Evolutionary conservation across 2,329 filamentous ascomycete species (phyloP).

Genomic region (Hypomyces perniciosus): DNA sequence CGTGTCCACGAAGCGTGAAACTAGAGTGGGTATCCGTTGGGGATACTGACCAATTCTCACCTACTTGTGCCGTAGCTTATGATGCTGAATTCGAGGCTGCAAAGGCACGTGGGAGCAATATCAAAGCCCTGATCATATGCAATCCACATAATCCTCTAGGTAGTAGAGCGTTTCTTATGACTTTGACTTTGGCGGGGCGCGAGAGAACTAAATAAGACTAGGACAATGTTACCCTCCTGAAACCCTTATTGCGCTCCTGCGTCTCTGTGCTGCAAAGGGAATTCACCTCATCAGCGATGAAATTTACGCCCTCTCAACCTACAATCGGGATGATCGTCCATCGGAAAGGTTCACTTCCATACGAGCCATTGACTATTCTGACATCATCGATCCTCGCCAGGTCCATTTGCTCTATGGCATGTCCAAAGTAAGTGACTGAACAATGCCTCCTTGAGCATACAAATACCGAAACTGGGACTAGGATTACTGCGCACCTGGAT

Average conservation of each 20-base stretch:
- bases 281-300: slow-evolving; percentile 6
- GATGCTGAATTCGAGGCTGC: background rate
- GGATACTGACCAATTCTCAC: background rate
- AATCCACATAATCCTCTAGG: slow-evolving; percentile 8
- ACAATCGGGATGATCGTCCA: background rate
- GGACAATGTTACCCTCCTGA: too few species aligned
- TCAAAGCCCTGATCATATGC: slow-evolving; percentile 2
- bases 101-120: background rate
- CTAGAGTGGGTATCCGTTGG: background rate
- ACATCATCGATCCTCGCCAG: background rate
- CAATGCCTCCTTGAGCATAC: background rate
- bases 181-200: too few species aligned
- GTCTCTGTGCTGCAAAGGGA: background rate
- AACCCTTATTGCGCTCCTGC: background rate
- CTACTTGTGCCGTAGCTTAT: background rate
- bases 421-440: background rate
- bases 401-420: background rate
- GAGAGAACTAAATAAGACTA: too few species aligned
- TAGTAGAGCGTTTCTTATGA: too few species aligned
- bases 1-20: background rate
- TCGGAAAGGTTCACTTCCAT: background rate
- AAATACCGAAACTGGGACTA: background rate
- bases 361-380: background rate
- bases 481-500: background rate
- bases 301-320: slow-evolving; percentile 1